Base-by-base conservation (phyloP, 352 stramenopile species). In the Halophytophthora batemanensis region DNA sequence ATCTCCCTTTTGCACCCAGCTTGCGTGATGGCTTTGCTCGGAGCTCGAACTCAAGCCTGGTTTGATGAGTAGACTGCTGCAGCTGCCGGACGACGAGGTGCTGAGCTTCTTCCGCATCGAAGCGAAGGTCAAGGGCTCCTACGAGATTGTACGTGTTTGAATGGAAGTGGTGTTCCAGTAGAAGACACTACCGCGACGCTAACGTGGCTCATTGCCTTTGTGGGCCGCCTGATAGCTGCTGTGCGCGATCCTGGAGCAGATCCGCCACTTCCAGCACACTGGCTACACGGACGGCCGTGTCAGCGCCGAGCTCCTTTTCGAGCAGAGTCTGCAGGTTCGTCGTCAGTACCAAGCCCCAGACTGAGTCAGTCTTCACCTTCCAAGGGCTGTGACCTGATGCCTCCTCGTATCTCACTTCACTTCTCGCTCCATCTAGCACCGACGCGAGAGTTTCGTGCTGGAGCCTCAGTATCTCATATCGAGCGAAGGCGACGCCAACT, bases 231-330 rank as follows among this genome's bases (percentile, higher is more conserved):
- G 40, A 13, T 35, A 74, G 68, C 42, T 87, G 2, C 74, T 98
- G 22, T 94, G 80, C 56, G 77, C 86, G 7, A 86, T 97, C 31
- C 69, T 94, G 40, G 92, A 98, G 62, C 90, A 97, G 58, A 74
- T 98, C n/a, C 83, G 89, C 6, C 80, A 98, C 52, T 98, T 98
- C 60, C 48, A 80, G 3, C 59, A 90, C 4, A 98, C 94, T 11
- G 76, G 82, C 11, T 98, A 97, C 69, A 72, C 71, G 5, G 94
- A 98, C 69, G 89, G 86, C 17, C 72, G 87, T 40, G 79, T 83
- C 21, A 50, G 64, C 6, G 62, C 68, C 3, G 92, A 98, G 57
- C 59, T 93, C 2, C 56, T 57, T 18, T 87, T 90, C 46, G 83
- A 95, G 45, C 54, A 77, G 13, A 66, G 64, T 11, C 56, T 92